A percentile compares a stretch with the other conserved stretches of the same genome.
Conservation (phyloP, 1,284 basidiomycete species). For the Cryptococcus sp. region DNA sequence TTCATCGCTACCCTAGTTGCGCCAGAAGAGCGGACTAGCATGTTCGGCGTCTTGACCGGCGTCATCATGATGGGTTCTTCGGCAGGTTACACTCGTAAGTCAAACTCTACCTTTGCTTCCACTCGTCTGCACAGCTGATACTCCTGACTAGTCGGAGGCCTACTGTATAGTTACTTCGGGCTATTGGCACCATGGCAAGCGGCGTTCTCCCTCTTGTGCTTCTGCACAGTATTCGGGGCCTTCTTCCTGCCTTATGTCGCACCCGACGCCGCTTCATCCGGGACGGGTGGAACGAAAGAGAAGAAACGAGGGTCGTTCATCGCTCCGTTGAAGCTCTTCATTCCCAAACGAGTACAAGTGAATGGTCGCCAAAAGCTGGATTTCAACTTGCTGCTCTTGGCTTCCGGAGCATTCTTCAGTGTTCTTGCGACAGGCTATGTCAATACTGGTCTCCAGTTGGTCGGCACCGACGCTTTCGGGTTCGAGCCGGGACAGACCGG, state of each 20-base stretch:
- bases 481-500: slow-evolving; percentile 42
- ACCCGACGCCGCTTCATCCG: slow-evolving; percentile 19
- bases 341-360: slow-evolving; percentile 26
- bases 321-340: slow-evolving; percentile 45
- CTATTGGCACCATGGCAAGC: slow-evolving; percentile 45
- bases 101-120: too few species aligned
- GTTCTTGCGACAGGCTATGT: slow-evolving; percentile 50
- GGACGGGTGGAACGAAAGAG: neutral
- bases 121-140: neutral
- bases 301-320: slow-evolving; percentile 35
- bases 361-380: slow-evolving; percentile 18
- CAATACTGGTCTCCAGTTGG: slow-evolving; percentile 46
- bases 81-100: slow-evolving; percentile 32
- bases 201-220: slow-evolving; percentile 41
- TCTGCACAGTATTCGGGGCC: slow-evolving; percentile 44
- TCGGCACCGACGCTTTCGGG: slow-evolving; percentile 43
- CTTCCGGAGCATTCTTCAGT: slow-evolving; percentile 42
- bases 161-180: slow-evolving; percentile 33
- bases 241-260: slow-evolving; percentile 49
- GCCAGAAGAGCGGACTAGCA: slow-evolving; percentile 39
- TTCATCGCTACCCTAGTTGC: slow-evolving; percentile 35
- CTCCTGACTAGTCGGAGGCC: slow-evolving; percentile 34
- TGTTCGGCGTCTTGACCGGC: slow-evolving; percentile 47
- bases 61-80: slow-evolving; percentile 42
- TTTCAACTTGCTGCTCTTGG: slow-evolving; percentile 45